Base-by-base conservation (phyloP, 352 stramenopile genomes). In the Globisporangium solare region DNA sequence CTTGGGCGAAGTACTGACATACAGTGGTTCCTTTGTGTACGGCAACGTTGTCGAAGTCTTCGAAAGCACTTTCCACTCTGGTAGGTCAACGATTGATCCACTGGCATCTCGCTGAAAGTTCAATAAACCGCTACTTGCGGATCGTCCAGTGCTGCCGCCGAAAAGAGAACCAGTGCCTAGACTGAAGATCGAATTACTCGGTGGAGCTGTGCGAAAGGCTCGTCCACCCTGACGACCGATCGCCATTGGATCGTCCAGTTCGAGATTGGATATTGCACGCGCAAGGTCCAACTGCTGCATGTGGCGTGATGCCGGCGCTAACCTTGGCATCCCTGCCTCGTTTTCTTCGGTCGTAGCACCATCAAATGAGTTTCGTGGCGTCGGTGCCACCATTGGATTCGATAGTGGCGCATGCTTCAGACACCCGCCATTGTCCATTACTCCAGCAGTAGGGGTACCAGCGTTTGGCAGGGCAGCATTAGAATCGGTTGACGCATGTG, bases 231-330 rank as follows among this genome's bases (percentile, higher is more conserved):
- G 69, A 6, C 72, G 80, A 47, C 74, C 66, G 14, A 88, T 86
- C 14, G 80, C 78, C 63, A 88, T 84, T 3, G 82, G 82, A 24
- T 92, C 79, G 55, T 92, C 82, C 13, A 92, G 48, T 57, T 92
- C 82, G 58, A 92, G 57, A 58, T 89, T 89, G 0, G 82, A 89
- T 32, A 92, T 89, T 1, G 82, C 82, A 18, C 75, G 75, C 14
- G 79, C 76, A 17, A 92, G 70, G 68, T 92, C 79, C 21, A 92
- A 64, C 20, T 89, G 76, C 53, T 92, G 82, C 71, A 88, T 92
- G 48, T 92, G 82, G 27, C 74, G 68, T 12, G 82, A 89, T 2
- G 82, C 82, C 24, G 79, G 79, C 4, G 74, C 77, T 10, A 89
- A 63, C n/a, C 64, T 67, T 7, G 60, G 46, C 10, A 58, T 57